These are phyloP conservation scores for Pseudopithomyces chartarum DNA, from an alignment of 2,329 filamentous ascomycete genomes.

Conservation along the genomic window DNA sequence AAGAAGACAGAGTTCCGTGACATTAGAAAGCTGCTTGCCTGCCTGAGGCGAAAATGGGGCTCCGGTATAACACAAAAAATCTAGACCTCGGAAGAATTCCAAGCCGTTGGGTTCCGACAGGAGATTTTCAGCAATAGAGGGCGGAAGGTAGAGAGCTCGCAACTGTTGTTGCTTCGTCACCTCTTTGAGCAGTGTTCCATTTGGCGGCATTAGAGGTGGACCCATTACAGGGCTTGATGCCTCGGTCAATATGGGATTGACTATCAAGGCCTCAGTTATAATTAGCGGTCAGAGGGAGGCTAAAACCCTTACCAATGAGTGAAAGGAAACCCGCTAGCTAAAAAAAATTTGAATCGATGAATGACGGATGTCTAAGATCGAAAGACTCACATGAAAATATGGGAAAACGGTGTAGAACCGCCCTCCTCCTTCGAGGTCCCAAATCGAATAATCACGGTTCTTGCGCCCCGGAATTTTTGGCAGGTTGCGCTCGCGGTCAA, in stretches of 20 bases:
- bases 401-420: constrained; percentile 19
- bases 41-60: constrained; percentile 15
- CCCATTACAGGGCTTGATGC: constrained; percentile 17
- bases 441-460: constrained; percentile 20
- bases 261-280: not conserved
- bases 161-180: constrained; percentile 15
- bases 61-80: constrained; percentile 19
- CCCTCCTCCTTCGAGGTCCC: constrained; percentile 14
- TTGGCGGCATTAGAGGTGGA: constrained; percentile 16
- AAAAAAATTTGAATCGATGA: not conserved
- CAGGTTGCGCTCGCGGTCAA: constrained; percentile 14
- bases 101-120: constrained; percentile 15
- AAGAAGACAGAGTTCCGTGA: constrained; percentile 17
- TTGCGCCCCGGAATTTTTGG: constrained; percentile 9
- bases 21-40: constrained; percentile 12
- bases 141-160: constrained; percentile 19
- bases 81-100: constrained; percentile 18
- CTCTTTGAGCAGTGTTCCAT: constrained; percentile 15
- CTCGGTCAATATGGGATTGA: constrained; percentile 22
- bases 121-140: constrained; percentile 16
- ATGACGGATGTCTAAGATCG: not conserved
- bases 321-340: constrained; percentile 8
- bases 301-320: not conserved
- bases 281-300: not conserved
- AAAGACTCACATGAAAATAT: constrained; percentile 11